Conservation (phyloP, 441 rosid species). For the Viola pubescens region DNA sequence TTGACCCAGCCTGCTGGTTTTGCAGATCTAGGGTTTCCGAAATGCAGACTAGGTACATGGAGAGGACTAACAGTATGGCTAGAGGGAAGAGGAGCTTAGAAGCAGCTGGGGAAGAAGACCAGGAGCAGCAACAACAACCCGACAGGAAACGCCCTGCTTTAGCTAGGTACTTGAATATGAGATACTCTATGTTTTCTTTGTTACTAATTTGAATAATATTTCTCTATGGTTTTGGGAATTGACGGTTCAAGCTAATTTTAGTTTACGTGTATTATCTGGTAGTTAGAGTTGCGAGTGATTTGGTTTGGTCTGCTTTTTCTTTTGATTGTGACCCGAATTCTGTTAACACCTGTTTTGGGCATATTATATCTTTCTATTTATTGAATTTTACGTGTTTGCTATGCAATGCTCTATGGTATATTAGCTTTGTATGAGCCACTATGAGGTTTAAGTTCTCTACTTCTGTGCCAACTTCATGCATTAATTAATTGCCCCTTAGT, state of each 20-base stretch:
- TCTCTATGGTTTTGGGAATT: neutral
- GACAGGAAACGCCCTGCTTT: constrained; percentile 91
- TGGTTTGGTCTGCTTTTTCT: neutral
- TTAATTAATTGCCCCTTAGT: too few relatives aligned
- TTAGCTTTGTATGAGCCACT: neutral
- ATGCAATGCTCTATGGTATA: too few relatives aligned
- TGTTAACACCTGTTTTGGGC: neutral
- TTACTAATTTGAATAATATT: neutral
- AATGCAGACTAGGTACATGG: constrained; percentile 69
- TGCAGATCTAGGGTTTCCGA: constrained; percentile 47
- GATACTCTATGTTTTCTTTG: neutral
- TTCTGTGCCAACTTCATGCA: too few relatives aligned
- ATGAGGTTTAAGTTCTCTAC: neutral
- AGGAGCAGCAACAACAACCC: constrained; percentile 40
- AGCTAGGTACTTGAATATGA: constrained; percentile 46
- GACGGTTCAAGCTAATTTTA: neutral
- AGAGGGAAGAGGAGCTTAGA: constrained; percentile 84
- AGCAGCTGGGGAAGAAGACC: constrained; percentile 40
- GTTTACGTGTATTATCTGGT: neutral
- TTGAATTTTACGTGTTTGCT: too few relatives aligned
- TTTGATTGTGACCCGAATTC: neutral
- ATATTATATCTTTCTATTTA: too few relatives aligned
- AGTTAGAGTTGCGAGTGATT: neutral
- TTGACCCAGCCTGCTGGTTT: neutral
- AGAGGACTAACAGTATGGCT: constrained; percentile 72